Evolutionary conservation across 805 yeast genomes (phyloP).

Genomic region (Lachancea meyersii): DNA sequence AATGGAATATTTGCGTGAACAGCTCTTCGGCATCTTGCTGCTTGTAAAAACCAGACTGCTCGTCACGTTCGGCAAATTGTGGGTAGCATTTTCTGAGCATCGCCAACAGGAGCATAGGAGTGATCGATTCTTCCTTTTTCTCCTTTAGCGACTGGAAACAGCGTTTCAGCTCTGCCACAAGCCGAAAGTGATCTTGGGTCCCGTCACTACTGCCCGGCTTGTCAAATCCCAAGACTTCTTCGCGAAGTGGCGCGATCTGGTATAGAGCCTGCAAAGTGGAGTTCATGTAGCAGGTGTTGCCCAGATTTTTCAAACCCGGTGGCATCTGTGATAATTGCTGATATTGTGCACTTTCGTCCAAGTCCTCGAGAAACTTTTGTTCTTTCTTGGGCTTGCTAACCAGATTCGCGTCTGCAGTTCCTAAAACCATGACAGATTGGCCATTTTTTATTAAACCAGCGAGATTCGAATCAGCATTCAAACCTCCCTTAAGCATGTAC

Average conservation of each 20-base stretch:
- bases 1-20: conserved; percentile 66
- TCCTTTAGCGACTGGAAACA: conserved; percentile 39
- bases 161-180: conserved; percentile 44
- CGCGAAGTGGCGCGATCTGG: conserved; percentile 67
- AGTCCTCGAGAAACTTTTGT: conserved; percentile 63
- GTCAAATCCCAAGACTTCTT: conserved; percentile 48
- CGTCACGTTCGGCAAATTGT: conserved; percentile 79
- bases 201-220: conserved; percentile 18
- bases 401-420: conserved; percentile 71
- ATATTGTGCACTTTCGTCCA: conserved; percentile 36
- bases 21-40: conserved; percentile 99
- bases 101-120: conserved; percentile 63
- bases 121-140: conserved; percentile 42
- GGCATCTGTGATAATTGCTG: conserved; percentile 52
- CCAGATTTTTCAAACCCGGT: conserved; percentile 87
- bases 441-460: conserved; percentile 45
- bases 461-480: conserved; percentile 58
- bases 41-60: conserved; percentile 61
- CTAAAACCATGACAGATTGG: conserved; percentile 79
- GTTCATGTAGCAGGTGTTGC: conserved; percentile 92
- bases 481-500: conserved; percentile 80
- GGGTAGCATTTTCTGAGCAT: conserved; percentile 66
- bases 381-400: conserved; percentile 46
- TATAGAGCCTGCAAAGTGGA: conserved; percentile 85
- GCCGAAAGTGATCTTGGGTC: conserved; percentile 30